phyloP scores from a whole-genome alignment of 2,329 filamentous ascomycete genomes.

The Penicillium crustosum region DNA sequence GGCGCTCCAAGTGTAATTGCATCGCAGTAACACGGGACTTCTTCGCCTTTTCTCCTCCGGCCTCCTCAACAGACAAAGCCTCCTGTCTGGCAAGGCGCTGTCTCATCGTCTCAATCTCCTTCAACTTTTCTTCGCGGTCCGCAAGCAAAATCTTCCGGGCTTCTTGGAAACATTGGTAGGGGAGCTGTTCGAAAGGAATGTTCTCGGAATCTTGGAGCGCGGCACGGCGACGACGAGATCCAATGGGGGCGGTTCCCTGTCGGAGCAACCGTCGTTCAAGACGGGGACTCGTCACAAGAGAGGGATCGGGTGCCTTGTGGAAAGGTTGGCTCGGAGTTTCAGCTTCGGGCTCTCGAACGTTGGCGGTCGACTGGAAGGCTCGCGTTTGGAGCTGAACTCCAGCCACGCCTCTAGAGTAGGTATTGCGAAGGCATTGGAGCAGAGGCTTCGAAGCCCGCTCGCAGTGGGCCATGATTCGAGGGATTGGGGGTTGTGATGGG shows the following conservation, averaged over 20 bases:
- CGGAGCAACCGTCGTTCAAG: constrained; percentile 69
- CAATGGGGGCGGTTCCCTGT: constrained; percentile 69
- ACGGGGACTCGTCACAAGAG: constrained; percentile 63
- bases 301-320: constrained; percentile 57
- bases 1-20: constrained; percentile 67
- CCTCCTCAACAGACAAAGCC: constrained; percentile 55
- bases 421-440: constrained; percentile 43
- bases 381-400: constrained; percentile 43
- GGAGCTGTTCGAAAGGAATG: constrained; percentile 87
- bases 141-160: constrained; percentile 77
- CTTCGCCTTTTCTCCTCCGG: constrained; percentile 66
- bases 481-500: constrained; percentile 9
- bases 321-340: constrained; percentile 41
- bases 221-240: constrained; percentile 78
- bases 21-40: constrained; percentile 68
- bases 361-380: constrained; percentile 50
- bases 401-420: constrained; percentile 35
- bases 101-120: constrained; percentile 66
- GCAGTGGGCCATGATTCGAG: constrained; percentile 41
- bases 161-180: constrained; percentile 98
- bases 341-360: constrained; percentile 47
- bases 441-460: constrained; percentile 45
- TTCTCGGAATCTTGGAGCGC: constrained; percentile 65
- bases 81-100: constrained; percentile 68
- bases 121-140: constrained; percentile 79